phyloP scores from a whole-genome alignment of 345 rosid genomes.

The Euclidium syriacum region DNA sequence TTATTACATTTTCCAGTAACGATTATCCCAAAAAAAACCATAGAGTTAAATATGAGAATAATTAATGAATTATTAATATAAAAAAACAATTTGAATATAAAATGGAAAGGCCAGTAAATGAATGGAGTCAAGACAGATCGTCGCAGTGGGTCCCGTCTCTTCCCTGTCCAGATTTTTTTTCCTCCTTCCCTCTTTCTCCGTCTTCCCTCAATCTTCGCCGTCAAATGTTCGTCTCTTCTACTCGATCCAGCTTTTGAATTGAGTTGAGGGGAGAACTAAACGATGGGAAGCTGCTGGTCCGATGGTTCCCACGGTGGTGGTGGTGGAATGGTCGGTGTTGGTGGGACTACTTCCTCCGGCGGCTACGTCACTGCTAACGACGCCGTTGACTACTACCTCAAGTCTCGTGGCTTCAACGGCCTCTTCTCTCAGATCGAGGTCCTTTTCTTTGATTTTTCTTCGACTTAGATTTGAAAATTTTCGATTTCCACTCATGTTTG shows the following conservation, averaged over 20 bases:
- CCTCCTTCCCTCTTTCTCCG: background rate
- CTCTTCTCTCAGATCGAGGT: conserved; percentile 89
- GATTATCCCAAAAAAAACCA: too few species aligned
- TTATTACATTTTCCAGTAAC: background rate
- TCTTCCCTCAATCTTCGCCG: conserved; percentile 16
- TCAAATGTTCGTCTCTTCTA: background rate
- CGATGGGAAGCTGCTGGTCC: conserved; percentile 91
- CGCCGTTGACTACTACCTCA: conserved; percentile 61
- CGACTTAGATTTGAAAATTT: background rate
- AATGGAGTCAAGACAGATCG: conserved; percentile 7
- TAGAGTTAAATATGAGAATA: too few species aligned
- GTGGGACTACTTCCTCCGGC: conserved; percentile 41
- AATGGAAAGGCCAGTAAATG: background rate
- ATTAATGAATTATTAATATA: background rate
- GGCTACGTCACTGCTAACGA: conserved; percentile 42
- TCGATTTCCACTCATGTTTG: background rate
- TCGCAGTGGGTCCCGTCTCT: conserved; percentile 17
- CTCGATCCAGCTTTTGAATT: background rate
- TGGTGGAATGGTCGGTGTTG: conserved; percentile 57
- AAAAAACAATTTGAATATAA: background rate
- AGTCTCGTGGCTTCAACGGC: conserved; percentile 64
- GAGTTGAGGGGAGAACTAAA: background rate
- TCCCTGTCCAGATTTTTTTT: background rate
- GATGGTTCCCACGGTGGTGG: conserved; percentile 34
- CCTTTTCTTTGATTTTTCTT: background rate